These are phyloP conservation scores for Xerocomus nothofagi DNA, from an alignment of 1,284 basidiomycete species.

Conservation along the genomic window DNA sequence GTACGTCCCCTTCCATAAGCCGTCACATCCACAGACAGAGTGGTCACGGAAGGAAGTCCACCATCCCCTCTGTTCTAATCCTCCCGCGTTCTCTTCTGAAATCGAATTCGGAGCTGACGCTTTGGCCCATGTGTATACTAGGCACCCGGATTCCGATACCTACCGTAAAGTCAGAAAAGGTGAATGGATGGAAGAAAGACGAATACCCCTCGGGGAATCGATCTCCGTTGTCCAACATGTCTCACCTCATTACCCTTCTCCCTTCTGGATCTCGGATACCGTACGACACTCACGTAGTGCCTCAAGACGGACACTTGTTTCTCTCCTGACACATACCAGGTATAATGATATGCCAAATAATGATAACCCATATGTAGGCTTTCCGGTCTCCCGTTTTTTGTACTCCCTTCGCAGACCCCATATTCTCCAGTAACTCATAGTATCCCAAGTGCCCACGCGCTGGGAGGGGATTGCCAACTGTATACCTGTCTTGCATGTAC, in stretches of 20 bases:
- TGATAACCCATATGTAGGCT: background rate
- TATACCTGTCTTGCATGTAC: background rate
- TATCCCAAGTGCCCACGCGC: background rate
- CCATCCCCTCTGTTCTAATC: too few species aligned
- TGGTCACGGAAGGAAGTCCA: too few species aligned
- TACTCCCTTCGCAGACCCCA: background rate
- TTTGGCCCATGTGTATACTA: background rate
- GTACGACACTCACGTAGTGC: background rate
- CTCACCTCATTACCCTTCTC: too few species aligned
- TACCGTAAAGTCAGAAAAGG: constrained; percentile 10
- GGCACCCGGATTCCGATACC: constrained; percentile 31
- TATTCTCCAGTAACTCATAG: background rate
- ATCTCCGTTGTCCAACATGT: too few species aligned
- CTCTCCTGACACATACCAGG: background rate
- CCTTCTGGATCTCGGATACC: background rate
- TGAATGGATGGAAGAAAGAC: background rate
- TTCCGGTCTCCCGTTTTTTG: too few species aligned
- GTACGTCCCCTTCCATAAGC: constrained; percentile 36
- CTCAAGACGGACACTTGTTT: background rate
- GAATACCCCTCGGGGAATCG: background rate
- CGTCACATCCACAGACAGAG: background rate
- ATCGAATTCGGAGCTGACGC: background rate
- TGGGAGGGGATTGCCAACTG: background rate
- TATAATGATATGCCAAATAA: background rate
- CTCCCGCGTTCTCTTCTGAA: background rate